Base-by-base conservation (phyloP, 2,329 filamentous ascomycete species). In the Apiospora arundinis region DNA sequence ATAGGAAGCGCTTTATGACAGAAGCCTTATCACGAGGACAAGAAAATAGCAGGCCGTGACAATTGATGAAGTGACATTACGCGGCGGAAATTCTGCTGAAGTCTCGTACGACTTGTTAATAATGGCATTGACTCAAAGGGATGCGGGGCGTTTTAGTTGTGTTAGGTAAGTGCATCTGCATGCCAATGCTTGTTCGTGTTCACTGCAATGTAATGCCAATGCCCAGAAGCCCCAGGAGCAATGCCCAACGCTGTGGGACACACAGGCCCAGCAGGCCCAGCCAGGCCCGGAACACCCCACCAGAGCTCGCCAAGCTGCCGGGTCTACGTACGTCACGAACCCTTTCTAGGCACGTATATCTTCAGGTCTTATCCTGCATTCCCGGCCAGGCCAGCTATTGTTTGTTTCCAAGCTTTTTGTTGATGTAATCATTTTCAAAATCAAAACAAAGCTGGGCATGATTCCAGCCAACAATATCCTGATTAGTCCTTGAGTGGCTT, bases 401-500 rank as follows among this genome's bases (percentile, higher is more conserved):
- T 28, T 12, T 28, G n/a, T n/a, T n/a, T 32, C 14, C 49, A 18
- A 56, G 14, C 52, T 37, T 37, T 18, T 32, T 60, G 32, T 32
- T 32, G 28, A n/a, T 37, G 28, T 21, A 60, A 60, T 18, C 16
- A n/a, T 60, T 60, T 8, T 37, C 28, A 1, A 60, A n/a, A 11
- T 12, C 8, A 18, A 32, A 37, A 2, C 28, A 60, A n/a, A 2
- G 52, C 28, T n/a, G 52, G 52, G 28, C 18, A 60, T 60, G 52
- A 21, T 28, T 60, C 18, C 28, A 60, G 28, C 52, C 28, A 6
- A 60, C 52, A 32, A 37, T 6, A 32, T 21, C 7, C 32, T 60
- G 16, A 32, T 37, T 37, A 32, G 52, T 60, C 52, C 52, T 60
- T 60, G 52, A 60, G 32, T n/a, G 56, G 56, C 56, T 63, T 63